These are phyloP conservation scores for Monosporascus sp. DNA, from an alignment of 2,329 filamentous ascomycete genomes.

Conservation along the genomic window DNA sequence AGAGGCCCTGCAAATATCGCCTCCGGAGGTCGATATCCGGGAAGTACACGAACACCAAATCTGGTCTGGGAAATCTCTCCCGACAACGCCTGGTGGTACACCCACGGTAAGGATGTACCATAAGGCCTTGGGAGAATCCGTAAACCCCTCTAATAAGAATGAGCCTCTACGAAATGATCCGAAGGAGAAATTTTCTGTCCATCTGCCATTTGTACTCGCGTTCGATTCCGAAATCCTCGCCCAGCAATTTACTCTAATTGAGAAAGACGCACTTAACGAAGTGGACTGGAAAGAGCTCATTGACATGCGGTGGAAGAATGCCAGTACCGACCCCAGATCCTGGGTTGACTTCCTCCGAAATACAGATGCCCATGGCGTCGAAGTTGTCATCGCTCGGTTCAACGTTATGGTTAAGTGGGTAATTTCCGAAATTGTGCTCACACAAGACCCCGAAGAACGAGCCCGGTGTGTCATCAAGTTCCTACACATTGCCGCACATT, in stretches of 20 bases:
- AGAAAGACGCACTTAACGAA: constrained; percentile 80
- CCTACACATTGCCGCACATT: constrained; percentile 75
- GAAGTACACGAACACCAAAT: constrained; percentile 36
- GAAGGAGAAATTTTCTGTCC: constrained; percentile 42
- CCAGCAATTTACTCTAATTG: constrained; percentile 79
- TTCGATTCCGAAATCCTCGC: constrained; percentile 76
- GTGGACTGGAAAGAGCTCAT: constrained; percentile 86
- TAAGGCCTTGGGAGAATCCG: constrained; percentile 23
- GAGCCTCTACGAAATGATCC: constrained; percentile 31
- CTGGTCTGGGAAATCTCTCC: constrained; percentile 40
- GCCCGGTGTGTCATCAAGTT: constrained; percentile 74
- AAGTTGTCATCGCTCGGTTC: constrained; percentile 80
- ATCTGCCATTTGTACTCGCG: constrained; percentile 75
- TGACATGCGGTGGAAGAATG: constrained; percentile 75
- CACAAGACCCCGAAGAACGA: constrained; percentile 64
- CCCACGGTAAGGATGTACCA: constrained; percentile 36
- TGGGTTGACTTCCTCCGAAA: constrained; percentile 79
- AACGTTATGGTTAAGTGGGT: constrained; percentile 88
- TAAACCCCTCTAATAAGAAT: constrained; percentile 28
- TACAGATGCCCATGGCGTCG: constrained; percentile 67
- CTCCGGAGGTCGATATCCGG: constrained; percentile 31
- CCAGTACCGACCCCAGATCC: constrained; percentile 60
- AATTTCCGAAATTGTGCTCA: constrained; percentile 73
- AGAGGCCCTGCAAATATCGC: constrained; percentile 41
- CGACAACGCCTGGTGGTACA: constrained; percentile 45